Conservation (phyloP, 495 filamentous ascomycete genomes). For the Podospora pseudocomata region DNA sequence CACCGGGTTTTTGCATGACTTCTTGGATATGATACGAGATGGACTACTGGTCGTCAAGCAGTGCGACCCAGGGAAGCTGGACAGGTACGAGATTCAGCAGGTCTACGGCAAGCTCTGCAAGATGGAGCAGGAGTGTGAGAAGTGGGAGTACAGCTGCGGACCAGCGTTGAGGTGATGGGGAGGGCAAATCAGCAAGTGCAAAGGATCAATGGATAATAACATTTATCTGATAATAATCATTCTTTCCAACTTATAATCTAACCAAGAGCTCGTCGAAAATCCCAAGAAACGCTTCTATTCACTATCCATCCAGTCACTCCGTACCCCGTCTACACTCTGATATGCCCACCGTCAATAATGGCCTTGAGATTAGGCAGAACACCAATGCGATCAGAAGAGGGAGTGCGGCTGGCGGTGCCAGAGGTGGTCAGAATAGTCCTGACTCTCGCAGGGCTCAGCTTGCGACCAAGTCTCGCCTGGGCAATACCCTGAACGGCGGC, state of each 20-base stretch:
- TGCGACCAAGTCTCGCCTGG: not conserved
- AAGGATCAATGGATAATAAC: too few species aligned
- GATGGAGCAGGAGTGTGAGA: not conserved
- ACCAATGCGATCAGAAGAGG: slow-evolving; percentile 11
- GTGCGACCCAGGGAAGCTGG: not conserved
- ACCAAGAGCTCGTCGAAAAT: too few species aligned
- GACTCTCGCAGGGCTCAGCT: slow-evolving; percentile 13
- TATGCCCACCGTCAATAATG: slow-evolving; percentile 13
- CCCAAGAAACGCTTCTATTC: not conserved
- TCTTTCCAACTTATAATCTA: too few species aligned
- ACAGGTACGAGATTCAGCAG: not conserved
- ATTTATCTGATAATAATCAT: too few species aligned
- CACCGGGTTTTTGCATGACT: slow-evolving; percentile 1
- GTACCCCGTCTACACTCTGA: not conserved
- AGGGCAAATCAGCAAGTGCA: too few species aligned
- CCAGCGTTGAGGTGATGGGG: not conserved
- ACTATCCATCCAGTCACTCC: not conserved
- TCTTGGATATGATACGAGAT: not conserved
- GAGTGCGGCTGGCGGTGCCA: slow-evolving; percentile 11
- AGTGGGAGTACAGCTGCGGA: not conserved
- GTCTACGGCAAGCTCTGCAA: not conserved
- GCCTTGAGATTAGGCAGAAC: slow-evolving; percentile 14
- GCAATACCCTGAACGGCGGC: slow-evolving; percentile 21
- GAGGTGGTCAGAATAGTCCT: slow-evolving; percentile 11
- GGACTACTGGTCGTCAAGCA: not conserved